Conservation (phyloP, 805 yeast genomes). For the Zygoascus bituminiphila region DNA sequence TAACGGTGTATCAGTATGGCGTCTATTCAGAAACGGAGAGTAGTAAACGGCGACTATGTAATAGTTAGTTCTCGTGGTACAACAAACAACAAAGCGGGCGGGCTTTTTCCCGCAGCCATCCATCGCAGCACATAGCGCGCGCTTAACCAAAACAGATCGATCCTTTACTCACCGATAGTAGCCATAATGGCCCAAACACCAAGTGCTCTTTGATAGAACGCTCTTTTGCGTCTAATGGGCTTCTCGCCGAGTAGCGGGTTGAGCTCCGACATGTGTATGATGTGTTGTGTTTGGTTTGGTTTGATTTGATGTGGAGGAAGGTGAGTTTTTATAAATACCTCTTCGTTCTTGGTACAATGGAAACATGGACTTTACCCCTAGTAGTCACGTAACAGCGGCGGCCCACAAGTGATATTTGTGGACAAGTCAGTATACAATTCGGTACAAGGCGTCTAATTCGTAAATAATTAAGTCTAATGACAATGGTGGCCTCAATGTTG, state of each 20-base stretch:
- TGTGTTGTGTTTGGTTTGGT: background rate
- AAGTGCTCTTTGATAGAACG: background rate
- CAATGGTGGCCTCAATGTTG: no score
- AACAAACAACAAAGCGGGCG: background rate
- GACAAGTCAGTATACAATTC: no score
- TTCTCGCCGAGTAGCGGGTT: background rate
- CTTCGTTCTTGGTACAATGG: no score
- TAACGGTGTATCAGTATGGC: background rate
- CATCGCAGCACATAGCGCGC: no score
- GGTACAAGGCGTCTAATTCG: no score
- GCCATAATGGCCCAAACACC: constrained; percentile 8
- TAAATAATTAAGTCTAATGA: no score
- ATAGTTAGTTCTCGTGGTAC: no score
- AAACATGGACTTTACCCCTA: no score
- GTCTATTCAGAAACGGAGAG: background rate
- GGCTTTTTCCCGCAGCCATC: background rate
- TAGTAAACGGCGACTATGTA: constrained; percentile 1
- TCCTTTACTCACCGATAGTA: constrained; percentile 1
- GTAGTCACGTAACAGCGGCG: no score
- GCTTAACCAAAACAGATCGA: background rate
- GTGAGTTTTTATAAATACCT: no score
- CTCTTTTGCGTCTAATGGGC: background rate
- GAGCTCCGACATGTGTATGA: background rate
- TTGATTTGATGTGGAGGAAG: background rate
- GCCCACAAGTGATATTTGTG: no score